These are phyloP conservation scores for Boletus rubescentipes DNA, from an alignment of 768 basidiomycete genomes.

Conservation along the genomic window DNA sequence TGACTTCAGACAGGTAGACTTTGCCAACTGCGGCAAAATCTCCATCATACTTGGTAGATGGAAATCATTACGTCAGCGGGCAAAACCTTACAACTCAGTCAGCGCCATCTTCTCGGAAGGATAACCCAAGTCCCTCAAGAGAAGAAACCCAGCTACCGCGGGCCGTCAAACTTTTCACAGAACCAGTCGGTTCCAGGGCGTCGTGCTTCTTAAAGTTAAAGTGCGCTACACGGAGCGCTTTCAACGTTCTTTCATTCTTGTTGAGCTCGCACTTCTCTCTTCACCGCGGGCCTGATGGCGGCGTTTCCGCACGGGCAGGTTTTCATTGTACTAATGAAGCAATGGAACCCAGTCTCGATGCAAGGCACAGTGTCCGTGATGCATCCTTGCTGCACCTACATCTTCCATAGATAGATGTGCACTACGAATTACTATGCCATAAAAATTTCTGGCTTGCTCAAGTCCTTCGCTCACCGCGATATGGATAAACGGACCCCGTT, in stretches of 20 bases:
- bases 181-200: not conserved
- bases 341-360: constrained; percentile 22
- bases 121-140: constrained; percentile 6
- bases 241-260: constrained; percentile 17
- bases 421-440: constrained; percentile 1
- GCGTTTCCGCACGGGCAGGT: constrained; percentile 20
- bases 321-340: constrained; percentile 27
- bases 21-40: not conserved
- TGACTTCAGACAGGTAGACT: constrained; percentile 1
- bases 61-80: constrained; percentile 14
- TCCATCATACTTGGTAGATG: no score
- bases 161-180: constrained; percentile 3
- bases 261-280: constrained; percentile 1
- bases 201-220: constrained; percentile 5
- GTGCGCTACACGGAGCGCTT: not conserved
- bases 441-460: constrained; percentile 4
- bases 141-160: constrained; percentile 18
- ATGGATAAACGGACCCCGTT: constrained; percentile 12
- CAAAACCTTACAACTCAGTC: not conserved
- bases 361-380: constrained; percentile 13
- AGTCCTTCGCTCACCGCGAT: constrained; percentile 18
- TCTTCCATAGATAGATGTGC: constrained; percentile 18
- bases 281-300: constrained; percentile 9
- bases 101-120: constrained; percentile 16
- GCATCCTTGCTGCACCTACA: constrained; percentile 8